These are phyloP conservation scores for Oropetium thomaeum DNA, from an alignment of 176 grass and related monocot species.

Conservation along the genomic window DNA sequence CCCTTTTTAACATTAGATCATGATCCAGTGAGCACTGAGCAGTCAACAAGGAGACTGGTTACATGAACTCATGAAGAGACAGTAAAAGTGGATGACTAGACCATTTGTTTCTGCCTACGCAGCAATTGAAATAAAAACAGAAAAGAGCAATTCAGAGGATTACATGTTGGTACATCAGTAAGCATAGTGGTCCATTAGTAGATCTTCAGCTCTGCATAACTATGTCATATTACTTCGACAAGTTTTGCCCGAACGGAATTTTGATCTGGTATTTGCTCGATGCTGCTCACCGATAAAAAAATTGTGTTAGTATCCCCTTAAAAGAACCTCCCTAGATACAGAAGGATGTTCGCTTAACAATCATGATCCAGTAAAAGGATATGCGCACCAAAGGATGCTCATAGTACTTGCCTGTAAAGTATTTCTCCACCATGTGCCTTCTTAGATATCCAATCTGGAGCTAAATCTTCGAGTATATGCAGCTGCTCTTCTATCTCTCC, in stretches of 20 bases:
- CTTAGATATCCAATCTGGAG: conserved; percentile 81
- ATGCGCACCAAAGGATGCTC: not conserved
- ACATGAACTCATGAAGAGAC: conserved; percentile 14
- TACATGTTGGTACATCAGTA: conserved; percentile 7
- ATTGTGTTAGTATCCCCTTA: not conserved
- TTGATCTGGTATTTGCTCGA: conserved; percentile 53
- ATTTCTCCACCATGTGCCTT: conserved; percentile 54
- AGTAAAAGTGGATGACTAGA: not conserved
- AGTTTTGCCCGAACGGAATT: conserved; percentile 59
- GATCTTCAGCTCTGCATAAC: no score
- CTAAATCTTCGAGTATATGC: conserved; percentile 60
- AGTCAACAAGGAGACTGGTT: conserved; percentile 1
- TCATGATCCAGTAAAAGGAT: not conserved
- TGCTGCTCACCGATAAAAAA: conserved; percentile 46
- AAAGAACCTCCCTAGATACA: not conserved
- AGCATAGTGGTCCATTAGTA: no score
- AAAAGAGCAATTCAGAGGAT: conserved; percentile 15
- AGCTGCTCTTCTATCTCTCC: conserved; percentile 87
- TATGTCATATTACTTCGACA: conserved; percentile 43
- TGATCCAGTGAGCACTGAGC: not conserved
- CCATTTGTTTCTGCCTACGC: not conserved
- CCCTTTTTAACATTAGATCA: not conserved
- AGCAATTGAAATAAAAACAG: not conserved
- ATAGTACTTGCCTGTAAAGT: conserved; percentile 72
- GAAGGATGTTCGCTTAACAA: not conserved